phyloP scores from a whole-genome alignment of 768 basidiomycete genomes.

The Hypholoma fasciculare region DNA sequence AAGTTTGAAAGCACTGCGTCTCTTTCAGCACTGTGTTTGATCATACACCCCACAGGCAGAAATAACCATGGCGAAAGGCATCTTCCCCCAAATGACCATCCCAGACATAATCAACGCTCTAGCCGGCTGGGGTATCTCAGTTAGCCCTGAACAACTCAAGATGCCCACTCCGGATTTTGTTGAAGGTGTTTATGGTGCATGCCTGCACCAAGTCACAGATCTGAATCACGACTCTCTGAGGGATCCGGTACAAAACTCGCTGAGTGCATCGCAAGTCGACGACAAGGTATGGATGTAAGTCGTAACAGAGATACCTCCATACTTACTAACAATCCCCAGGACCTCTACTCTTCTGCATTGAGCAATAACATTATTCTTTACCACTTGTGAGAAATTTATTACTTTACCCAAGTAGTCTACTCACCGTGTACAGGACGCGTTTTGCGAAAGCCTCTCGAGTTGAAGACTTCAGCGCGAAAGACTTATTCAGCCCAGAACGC shows the following conservation, averaged over 20 bases:
- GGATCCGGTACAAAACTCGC: conserved; percentile 54
- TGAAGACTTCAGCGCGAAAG: conserved; percentile 74
- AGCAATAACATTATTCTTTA: conserved; percentile 64
- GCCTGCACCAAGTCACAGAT: conserved; percentile 70
- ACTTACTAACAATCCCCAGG: conserved; percentile 38
- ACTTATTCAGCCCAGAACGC: conserved; percentile 71
- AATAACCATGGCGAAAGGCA: conserved; percentile 43
- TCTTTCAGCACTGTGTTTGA: too few relatives aligned
- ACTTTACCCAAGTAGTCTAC: background rate
- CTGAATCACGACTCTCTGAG: conserved; percentile 59
- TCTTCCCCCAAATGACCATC: conserved; percentile 65
- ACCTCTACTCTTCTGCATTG: conserved; percentile 61
- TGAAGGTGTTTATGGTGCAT: conserved; percentile 64
- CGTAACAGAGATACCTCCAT: background rate
- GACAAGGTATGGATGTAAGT: conserved; percentile 44
- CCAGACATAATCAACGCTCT: conserved; percentile 67
- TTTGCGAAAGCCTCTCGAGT: conserved; percentile 74
- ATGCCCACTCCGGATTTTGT: conserved; percentile 74
- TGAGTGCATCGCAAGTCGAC: conserved; percentile 49
- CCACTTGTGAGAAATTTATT: conserved; percentile 55
- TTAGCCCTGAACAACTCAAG: conserved; percentile 67
- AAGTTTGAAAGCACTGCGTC: too few relatives aligned
- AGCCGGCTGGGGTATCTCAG: conserved; percentile 65
- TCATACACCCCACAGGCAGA: too few relatives aligned
- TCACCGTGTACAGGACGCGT: conserved; percentile 46